Base-by-base conservation (phyloP, 2,329 filamentous ascomycete species). In the Elsinoe ampelina region DNA sequence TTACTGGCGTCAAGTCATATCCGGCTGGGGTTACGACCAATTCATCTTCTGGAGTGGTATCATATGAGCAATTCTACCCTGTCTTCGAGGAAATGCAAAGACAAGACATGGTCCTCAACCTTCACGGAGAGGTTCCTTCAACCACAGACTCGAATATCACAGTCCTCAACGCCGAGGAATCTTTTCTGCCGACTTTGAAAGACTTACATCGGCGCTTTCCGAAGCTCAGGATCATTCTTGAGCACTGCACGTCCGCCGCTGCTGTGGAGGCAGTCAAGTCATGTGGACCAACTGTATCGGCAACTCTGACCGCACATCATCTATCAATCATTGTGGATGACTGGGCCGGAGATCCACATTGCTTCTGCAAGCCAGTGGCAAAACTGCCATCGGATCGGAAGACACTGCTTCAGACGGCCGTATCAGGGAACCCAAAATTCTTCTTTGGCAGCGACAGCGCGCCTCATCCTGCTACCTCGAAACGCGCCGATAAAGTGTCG, bases 31-130 rank as follows among this genome's bases (percentile, higher is more conserved):
- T 80, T 36, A 81, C 79, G 2, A 81, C 79, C 54, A 82, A 84
- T 66, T 83, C 80, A 3, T 75, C 76, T 35, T 81, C 80, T 22
- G 88, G 87, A 11, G 86, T 91, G 20, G 74, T 86, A 13, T 80
- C 82, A 57, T 82, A 88, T 65, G 81, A 83, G 59, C 73, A 77
- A 32, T 92, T 89, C 72, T 86, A 87, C 67, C 81, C 83, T 5
- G 87, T 92, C 12, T 95, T 97, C 67, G 80, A 79, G n/a, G 87
- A 88, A 62, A 96, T 97, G 91, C 86, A 95, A 68, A 75, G 84
- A 59, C 82, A 90, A 62, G 83, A 85, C 62, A 77, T 95, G 68
- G 80, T 95, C n/a, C 78, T 95, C 41, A 96, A 96, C 73, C 76
- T 97, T n/a, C 91, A 97, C 69, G 92, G 91, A 62, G 92, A 96